Conservation (phyloP, 345 rosid species). For the Nasturtium officinale region DNA sequence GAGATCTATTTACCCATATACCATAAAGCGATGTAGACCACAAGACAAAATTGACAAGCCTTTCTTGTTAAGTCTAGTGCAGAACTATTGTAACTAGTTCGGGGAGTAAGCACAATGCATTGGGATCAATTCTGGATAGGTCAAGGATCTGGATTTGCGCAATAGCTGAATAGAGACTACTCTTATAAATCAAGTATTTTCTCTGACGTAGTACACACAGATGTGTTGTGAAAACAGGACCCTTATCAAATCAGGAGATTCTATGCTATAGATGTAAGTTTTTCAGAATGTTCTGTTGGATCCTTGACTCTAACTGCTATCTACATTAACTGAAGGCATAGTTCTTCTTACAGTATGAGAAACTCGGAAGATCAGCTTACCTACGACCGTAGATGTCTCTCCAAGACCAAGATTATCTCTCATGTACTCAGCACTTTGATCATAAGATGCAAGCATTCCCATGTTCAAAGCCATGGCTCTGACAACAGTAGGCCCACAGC, state of each 20-base stretch:
- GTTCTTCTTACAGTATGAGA: not conserved
- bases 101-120: not conserved
- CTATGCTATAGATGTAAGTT: not conserved
- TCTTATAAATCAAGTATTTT: not conserved
- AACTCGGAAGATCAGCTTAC: constrained; percentile 26
- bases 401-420: constrained; percentile 77
- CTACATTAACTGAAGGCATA: constrained; percentile 1
- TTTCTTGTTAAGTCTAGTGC: not conserved
- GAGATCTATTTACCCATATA: constrained; percentile 3
- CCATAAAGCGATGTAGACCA: not conserved
- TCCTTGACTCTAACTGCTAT: not conserved
- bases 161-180: not conserved
- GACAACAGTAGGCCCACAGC: constrained; percentile 98
- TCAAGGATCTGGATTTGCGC: not conserved
- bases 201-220: not conserved
- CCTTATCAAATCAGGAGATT: not conserved
- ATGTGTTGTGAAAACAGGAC: constrained; percentile 1
- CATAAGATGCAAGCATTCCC: constrained; percentile 99
- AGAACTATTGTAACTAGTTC: not conserved
- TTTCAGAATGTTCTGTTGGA: not conserved
- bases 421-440: constrained; percentile 90
- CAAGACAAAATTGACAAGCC: not conserved
- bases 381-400: constrained; percentile 71
- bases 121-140: not conserved
- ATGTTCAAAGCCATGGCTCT: constrained; percentile 99